phyloP scores from a whole-genome alignment of 1,284 basidiomycete genomes.

The Pascua guehoae region DNA sequence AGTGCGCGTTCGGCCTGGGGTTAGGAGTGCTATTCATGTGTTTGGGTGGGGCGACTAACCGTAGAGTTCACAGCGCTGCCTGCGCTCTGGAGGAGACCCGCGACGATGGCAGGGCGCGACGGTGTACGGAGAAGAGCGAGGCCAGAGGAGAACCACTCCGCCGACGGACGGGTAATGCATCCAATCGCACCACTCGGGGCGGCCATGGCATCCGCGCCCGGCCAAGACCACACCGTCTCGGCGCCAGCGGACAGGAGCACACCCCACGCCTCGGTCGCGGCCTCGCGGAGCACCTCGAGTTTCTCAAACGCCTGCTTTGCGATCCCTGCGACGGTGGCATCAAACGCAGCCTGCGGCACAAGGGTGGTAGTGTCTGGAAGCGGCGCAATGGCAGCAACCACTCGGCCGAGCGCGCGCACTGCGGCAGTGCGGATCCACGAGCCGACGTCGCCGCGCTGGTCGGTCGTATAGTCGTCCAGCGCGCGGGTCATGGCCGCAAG shows the following conservation, averaged over 20 bases:
- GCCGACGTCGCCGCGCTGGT: constrained; percentile 94
- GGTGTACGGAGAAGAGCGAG: constrained; percentile 10
- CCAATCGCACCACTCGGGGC: constrained; percentile 38
- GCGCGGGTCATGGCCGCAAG: constrained; percentile 56
- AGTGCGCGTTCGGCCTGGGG: constrained; percentile 68
- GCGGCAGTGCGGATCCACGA: constrained; percentile 86
- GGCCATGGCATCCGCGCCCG: constrained; percentile 4
- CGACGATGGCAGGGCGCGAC: constrained; percentile 54
- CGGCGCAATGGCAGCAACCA: constrained; percentile 18
- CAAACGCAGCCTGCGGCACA: constrained; percentile 59
- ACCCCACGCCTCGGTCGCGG: constrained; percentile 63
- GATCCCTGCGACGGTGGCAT: constrained; percentile 62
- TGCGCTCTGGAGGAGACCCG: constrained; percentile 70
- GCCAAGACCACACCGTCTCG: constrained; percentile 10
- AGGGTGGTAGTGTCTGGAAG: constrained; percentile 25
- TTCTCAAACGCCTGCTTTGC: constrained; percentile 87
- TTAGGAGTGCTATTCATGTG: constrained; percentile 3
- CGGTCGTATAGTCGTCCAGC: constrained; percentile 82
- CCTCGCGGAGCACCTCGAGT: constrained; percentile 81
- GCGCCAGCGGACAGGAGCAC: constrained; percentile 8
- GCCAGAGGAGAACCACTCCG: constrained; percentile 13
- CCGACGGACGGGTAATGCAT: background rate
- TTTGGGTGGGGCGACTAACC: constrained; percentile 57
- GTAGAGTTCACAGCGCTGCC: constrained; percentile 77
- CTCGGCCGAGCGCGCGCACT: constrained; percentile 51